Evolutionary conservation across 2,329 filamentous ascomycete species (phyloP).

Genomic region (Colletotrichum lupini): DNA sequence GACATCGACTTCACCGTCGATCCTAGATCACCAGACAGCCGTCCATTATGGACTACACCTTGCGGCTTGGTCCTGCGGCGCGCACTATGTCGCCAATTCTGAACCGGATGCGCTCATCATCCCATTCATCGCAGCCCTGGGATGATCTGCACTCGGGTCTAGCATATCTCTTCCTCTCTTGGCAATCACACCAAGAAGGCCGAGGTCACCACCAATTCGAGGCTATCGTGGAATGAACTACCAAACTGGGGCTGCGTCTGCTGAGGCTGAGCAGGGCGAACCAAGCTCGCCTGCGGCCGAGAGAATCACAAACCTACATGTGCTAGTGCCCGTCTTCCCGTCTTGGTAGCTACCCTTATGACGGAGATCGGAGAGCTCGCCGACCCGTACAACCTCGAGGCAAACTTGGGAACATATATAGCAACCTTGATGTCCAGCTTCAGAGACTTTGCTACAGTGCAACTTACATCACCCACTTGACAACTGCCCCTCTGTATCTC

Average conservation of each 20-base stretch:
- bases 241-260: background rate
- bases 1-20: conserved; percentile 17
- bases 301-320: conserved; percentile 7
- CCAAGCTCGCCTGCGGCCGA: conserved; percentile 4
- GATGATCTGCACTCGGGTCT: conserved; percentile 4
- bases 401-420: conserved; percentile 20
- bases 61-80: conserved; percentile 7
- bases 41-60: background rate
- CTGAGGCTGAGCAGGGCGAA: background rate
- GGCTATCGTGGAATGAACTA: background rate
- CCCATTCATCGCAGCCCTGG: background rate
- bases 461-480: background rate
- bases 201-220: background rate
- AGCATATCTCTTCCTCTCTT: background rate
- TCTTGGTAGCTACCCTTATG: background rate
- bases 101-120: conserved; percentile 22
- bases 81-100: background rate
- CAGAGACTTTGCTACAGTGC: background rate
- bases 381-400: background rate
- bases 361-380: background rate
- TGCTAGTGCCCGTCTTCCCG: conserved; percentile 30
- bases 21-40: background rate
- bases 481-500: background rate
- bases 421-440: background rate
- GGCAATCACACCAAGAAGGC: background rate